Evolutionary conservation across 139 green algal genomes (phyloP).

Genomic region (Desmodesmus armatus): DNA sequence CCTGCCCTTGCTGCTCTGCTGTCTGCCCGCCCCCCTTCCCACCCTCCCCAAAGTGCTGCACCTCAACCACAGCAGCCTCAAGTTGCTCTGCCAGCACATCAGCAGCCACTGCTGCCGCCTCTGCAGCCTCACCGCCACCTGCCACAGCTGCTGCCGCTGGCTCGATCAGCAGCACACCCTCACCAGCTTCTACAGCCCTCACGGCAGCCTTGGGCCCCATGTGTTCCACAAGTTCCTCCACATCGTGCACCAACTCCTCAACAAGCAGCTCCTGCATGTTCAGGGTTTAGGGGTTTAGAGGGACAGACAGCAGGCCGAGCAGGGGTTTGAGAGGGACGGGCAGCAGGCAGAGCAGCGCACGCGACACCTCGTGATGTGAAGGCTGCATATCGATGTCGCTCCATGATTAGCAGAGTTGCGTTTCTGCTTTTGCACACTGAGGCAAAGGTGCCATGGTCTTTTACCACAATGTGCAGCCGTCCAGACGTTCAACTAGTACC

Average conservation of each 20-base stretch:
- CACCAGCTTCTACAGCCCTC: background rate
- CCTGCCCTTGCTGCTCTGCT: background rate
- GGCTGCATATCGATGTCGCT: background rate
- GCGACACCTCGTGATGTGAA: too few species aligned
- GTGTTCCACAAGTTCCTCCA: background rate
- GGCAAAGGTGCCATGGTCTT: too few species aligned
- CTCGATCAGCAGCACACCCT: background rate
- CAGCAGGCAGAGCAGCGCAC: too few species aligned
- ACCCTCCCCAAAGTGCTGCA: slow-evolving; percentile 3
- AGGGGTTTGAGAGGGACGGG: too few species aligned
- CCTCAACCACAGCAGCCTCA: slow-evolving; percentile 19
- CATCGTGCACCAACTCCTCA: slow-evolving; percentile 37
- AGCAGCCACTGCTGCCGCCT: background rate
- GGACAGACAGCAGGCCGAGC: too few species aligned
- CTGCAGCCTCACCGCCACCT: background rate
- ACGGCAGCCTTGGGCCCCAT: background rate
- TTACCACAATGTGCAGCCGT: too few species aligned
- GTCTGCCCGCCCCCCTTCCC: background rate
- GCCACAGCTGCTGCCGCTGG: background rate
- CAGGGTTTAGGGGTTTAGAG: too few species aligned
- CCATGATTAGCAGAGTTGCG: too few species aligned
- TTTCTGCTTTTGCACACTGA: too few species aligned
- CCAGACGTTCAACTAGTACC: too few species aligned
- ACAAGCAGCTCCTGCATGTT: slow-evolving; percentile 25
- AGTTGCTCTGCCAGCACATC: background rate